Base-by-base conservation (phyloP, 345 rosid species). In the Brassica cretica region DNA sequence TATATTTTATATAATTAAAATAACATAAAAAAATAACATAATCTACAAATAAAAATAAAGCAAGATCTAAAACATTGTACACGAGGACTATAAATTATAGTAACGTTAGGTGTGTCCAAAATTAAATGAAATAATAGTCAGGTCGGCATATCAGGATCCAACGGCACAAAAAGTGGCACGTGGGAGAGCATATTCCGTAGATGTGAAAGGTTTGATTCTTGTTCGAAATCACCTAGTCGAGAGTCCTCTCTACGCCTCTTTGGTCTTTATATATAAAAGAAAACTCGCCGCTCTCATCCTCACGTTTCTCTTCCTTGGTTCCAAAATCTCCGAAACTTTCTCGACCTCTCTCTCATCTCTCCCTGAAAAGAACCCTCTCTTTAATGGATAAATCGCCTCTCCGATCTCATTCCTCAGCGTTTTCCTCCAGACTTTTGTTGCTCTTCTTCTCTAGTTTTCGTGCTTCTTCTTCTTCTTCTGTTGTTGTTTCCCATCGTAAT, bases 371-470 rank as follows among this genome's bases (percentile, higher is more conserved):
- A 21, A 51, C 10, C 29, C 56, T 27, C 58, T 59, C 69, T 81
- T 90, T 86, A 75, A 93, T 93, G 98, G 98, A 88, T 85, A 79
- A 24, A 78, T 83, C 84, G 78, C 84, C 85, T 19, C 70, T 80
- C 78, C 77, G 37, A 78, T 89, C 80, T 59, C 41, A 64, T 72
- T 29, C 61, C 15, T 70, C 67, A 16, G 72, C 51, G 60, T 37
- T 64, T 15, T 30, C 82, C 62, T 73, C 75, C 1, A 37, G 3
- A 18, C 66, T 63, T 30, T 74, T 79, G 2, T 78, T 74, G 75
- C 41, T 63, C 70, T 69, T 72, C 71, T 76, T 75, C 75, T 81
- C 55, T 58, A 25, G 70, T 6, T 49, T 68, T 67, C 76, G 9
- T 35, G 2, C 41, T 35, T 2, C 41, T 35, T 8, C 9, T 0